phyloP scores from a whole-genome alignment of 2,329 filamentous ascomycete species.

The Alternaria longipes region DNA sequence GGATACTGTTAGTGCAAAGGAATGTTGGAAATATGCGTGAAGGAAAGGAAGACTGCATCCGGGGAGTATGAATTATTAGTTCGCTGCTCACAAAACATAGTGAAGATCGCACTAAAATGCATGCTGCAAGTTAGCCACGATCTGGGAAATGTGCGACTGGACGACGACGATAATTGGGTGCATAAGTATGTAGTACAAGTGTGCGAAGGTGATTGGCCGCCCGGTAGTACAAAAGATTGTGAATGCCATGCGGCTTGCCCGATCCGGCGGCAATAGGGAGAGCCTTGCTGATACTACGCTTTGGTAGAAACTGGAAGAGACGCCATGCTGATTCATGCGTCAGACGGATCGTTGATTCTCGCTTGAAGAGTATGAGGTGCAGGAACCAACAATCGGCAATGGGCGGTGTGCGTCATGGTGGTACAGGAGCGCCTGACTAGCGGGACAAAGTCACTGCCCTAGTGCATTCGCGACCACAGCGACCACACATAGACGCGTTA shows the following conservation, averaged over 20 bases:
- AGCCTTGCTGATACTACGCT: conserved; percentile 13
- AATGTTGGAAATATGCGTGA: neutral
- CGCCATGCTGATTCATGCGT: neutral
- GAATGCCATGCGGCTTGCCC: conserved; percentile 16
- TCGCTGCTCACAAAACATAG: conserved; percentile 1
- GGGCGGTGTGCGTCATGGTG: conserved; percentile 6
- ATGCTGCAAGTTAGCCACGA: conserved; percentile 7
- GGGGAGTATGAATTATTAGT: neutral
- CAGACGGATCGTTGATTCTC: conserved; percentile 5
- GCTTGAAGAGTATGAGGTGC: conserved; percentile 4
- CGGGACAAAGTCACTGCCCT: conserved; percentile 8
- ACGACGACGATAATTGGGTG: conserved; percentile 17
- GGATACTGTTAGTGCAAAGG: neutral
- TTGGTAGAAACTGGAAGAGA: neutral
- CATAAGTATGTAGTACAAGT: conserved; percentile 14
- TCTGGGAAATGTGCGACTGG: conserved; percentile 11
- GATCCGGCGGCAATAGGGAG: conserved; percentile 12
- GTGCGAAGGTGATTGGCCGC: conserved; percentile 14
- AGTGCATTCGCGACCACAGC: conserved; percentile 4
- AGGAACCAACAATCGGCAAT: conserved; percentile 3
- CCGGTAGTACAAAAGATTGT: conserved; percentile 19
- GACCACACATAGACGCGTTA: conserved; percentile 10
- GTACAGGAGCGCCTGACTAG: conserved; percentile 4
- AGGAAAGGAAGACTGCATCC: conserved; percentile 1
- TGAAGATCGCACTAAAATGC: neutral